Evolutionary conservation across 2,329 filamentous ascomycete species (phyloP).

Genomic region (Nemania serpens): DNA sequence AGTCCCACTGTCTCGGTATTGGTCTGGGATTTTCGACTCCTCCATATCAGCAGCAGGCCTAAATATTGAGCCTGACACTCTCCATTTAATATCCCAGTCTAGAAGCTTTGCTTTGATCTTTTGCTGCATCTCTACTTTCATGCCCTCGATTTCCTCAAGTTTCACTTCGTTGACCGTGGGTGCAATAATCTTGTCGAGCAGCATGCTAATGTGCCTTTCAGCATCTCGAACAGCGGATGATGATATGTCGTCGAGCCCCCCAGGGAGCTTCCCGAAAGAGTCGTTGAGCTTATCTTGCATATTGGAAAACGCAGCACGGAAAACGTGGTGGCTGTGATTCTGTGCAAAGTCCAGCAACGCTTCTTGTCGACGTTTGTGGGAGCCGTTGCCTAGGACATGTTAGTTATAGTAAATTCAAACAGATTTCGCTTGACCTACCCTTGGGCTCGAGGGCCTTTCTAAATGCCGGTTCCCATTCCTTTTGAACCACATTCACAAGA

Average conservation of each 20-base stretch:
- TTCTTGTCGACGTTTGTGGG: not conserved
- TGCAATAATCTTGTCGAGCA: not conserved
- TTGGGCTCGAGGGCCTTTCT: not conserved
- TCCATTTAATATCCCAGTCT: not conserved
- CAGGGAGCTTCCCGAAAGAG: not conserved
- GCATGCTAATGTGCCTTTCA: not conserved
- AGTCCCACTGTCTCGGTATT: not conserved
- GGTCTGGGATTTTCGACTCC: not conserved
- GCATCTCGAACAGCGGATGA: not conserved
- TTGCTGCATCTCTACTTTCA: not conserved
- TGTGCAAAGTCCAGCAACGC: not conserved
- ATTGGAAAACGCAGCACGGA: not conserved
- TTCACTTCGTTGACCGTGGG: not conserved
- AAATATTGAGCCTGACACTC: not conserved
- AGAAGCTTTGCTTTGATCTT: not conserved
- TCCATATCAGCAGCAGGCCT: not conserved
- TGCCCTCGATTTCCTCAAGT: not conserved
- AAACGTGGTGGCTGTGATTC: not conserved
- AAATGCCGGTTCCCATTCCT: not conserved
- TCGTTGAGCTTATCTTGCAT: not conserved
- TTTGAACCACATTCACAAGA: not conserved
- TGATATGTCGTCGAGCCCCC: not conserved
- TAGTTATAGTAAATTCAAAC: not conserved
- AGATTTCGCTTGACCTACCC: not conserved
- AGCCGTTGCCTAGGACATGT: not conserved